Conservation (phyloP, 202 grass and related monocot species). For the Brachypodium distachyon region DNA sequence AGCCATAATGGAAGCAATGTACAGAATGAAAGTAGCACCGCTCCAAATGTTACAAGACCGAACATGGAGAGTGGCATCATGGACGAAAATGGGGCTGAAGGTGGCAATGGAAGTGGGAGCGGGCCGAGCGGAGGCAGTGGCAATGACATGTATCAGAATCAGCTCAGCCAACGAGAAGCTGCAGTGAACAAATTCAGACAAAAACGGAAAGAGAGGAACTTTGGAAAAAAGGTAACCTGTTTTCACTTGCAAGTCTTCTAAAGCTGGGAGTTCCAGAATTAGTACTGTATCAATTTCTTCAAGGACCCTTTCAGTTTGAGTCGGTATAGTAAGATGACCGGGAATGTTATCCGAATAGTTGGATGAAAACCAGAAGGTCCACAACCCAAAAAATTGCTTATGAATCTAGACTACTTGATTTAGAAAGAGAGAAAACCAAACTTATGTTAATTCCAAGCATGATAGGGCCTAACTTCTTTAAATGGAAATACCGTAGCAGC, state of each 20-base stretch:
- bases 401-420: neutral
- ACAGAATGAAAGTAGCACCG: slow-evolving; percentile 46
- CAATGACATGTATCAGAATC: slow-evolving; percentile 44
- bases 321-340: neutral
- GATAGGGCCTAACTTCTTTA: neutral
- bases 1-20: slow-evolving; percentile 55
- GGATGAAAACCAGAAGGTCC: neutral
- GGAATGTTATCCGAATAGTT: neutral
- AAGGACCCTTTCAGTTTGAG: neutral
- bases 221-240: slow-evolving; percentile 65
- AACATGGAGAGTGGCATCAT: slow-evolving; percentile 46
- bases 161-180: slow-evolving; percentile 57
- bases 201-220: slow-evolving; percentile 90
- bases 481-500: neutral
- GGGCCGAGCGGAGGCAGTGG: slow-evolving; percentile 24
- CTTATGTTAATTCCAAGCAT: neutral
- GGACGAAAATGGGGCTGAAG: slow-evolving; percentile 29
- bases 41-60: slow-evolving; percentile 35
- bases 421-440: neutral
- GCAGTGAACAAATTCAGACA: slow-evolving; percentile 77
- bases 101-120: slow-evolving; percentile 38
- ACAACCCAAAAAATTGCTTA: neutral
- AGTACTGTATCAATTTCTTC: neutral
- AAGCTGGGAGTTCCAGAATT: neutral
- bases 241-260: neutral